These are phyloP conservation scores for Parathielavia hyrcaniae DNA, from an alignment of 495 filamentous ascomycete species.

Conservation along the genomic window DNA sequence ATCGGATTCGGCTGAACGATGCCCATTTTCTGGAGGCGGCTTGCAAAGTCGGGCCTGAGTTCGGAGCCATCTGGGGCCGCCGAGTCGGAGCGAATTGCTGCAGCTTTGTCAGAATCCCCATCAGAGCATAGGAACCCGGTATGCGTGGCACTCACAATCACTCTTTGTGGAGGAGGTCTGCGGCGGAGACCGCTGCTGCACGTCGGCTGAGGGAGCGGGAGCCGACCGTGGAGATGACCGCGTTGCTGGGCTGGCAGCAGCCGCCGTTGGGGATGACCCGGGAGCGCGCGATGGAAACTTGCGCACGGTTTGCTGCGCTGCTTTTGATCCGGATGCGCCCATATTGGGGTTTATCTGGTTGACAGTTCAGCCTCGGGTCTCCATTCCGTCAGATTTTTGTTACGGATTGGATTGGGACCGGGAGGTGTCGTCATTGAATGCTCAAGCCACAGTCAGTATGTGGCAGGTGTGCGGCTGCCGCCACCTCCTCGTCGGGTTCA, in stretches of 20 bases:
- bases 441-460: background rate
- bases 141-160: conserved; percentile 28
- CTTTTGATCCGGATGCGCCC: conserved; percentile 31
- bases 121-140: too few relatives aligned
- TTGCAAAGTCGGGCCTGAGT: conserved; percentile 32
- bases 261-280: conserved; percentile 24
- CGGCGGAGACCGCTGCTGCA: conserved; percentile 19
- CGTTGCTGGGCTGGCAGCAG: conserved; percentile 15
- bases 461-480: background rate
- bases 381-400: too few relatives aligned
- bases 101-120: background rate
- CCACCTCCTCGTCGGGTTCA: background rate
- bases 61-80: conserved; percentile 26
- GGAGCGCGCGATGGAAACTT: conserved; percentile 40
- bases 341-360: conserved; percentile 16
- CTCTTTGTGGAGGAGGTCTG: conserved; percentile 33
- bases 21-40: conserved; percentile 42
- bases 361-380: too few relatives aligned
- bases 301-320: conserved; percentile 34
- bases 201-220: conserved; percentile 14
- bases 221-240: conserved; percentile 14
- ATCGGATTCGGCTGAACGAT: conserved; percentile 45
- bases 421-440: conserved; percentile 12
- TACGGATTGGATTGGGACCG: too few relatives aligned
- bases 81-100: conserved; percentile 33